A percentile compares a stretch with the other conserved stretches of the same genome.
phyloP scores from a whole-genome alignment of 2,329 filamentous ascomycete genomes.

The Hymenoscyphus linearis region DNA sequence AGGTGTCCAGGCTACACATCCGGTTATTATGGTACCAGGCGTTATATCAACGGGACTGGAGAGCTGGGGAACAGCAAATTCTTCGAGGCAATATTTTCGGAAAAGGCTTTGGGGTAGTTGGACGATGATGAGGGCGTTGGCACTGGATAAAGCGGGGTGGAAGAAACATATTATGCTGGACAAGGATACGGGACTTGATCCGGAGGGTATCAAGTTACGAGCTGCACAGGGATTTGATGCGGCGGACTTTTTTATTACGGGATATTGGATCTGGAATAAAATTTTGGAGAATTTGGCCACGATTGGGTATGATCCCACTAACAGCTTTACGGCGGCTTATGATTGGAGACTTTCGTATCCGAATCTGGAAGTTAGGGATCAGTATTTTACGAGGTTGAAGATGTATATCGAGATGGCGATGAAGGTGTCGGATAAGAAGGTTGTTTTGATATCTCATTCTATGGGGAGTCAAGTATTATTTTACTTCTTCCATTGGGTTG shows the following conservation, averaged over 20 bases:
- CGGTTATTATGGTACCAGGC: conserved; percentile 94
- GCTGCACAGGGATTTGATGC: conserved; percentile 96
- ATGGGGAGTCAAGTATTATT: conserved; percentile 97
- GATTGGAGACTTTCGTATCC: conserved; percentile 91
- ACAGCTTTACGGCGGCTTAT: conserved; percentile 65
- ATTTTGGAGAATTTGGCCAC: conserved; percentile 95
- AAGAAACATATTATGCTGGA: conserved; percentile 97
- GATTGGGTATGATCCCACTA: conserved; percentile 87
- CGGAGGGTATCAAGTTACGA: conserved; percentile 74
- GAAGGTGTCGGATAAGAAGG: conserved; percentile 69
- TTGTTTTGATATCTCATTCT: conserved; percentile 84
- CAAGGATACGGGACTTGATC: conserved; percentile 83
- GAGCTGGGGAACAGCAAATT: conserved; percentile 87
- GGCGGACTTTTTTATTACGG: conserved; percentile 86
- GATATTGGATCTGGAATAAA: conserved; percentile 96
- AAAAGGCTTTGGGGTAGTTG: conserved; percentile 96
- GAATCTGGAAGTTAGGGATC: conserved; percentile 85
- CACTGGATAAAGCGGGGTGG: conserved; percentile 90
- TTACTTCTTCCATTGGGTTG: conserved; percentile 74
- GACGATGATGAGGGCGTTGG: conserved; percentile 96
- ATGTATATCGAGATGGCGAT: conserved; percentile 82
- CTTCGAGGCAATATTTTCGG: conserved; percentile 84
- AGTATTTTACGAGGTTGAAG: conserved; percentile 90
- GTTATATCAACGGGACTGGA: conserved; percentile 97
- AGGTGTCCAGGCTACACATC: conserved; percentile 76